Conservation (phyloP, 2,329 filamentous ascomycete species). For the Diplodia seriata region DNA sequence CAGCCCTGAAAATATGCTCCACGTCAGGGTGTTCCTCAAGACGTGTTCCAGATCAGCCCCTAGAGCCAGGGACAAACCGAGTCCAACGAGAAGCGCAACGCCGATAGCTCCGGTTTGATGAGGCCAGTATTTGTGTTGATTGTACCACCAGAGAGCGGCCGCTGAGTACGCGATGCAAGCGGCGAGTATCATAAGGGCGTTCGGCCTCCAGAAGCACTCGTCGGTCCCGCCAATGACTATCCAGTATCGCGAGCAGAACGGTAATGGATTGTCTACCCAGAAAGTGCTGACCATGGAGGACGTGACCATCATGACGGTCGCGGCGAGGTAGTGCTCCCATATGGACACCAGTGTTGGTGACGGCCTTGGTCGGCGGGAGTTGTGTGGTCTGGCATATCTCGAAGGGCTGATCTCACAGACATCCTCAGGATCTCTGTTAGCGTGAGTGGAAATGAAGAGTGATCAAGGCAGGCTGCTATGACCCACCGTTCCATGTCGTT, state of each 20-base stretch:
- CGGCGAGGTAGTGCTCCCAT: neutral
- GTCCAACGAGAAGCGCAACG: neutral
- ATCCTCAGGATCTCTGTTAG: neutral
- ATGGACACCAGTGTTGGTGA: neutral
- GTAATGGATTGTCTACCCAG: neutral
- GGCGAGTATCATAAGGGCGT: neutral
- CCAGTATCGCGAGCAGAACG: constrained; percentile 10
- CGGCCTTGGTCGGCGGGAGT: too few relatives aligned
- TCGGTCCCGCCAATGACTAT: neutral
- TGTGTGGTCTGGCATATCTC: neutral
- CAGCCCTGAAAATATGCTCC: constrained; percentile 4
- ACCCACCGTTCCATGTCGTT: neutral
- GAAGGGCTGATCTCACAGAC: neutral
- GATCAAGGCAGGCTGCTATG: neutral
- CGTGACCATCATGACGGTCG: constrained; percentile 7
- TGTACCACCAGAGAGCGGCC: neutral
- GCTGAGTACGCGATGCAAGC: neutral
- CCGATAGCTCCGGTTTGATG: neutral
- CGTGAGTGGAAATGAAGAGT: neutral
- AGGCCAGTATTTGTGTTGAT: neutral
- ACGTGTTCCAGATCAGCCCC: neutral
- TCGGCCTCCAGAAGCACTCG: neutral
- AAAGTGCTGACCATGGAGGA: constrained; percentile 1
- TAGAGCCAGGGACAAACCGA: neutral
- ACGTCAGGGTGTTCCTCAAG: neutral